Percentiles rank a stretch among this genome's conserved stretches.
phyloP scores from a whole-genome alignment of 345 rosid genomes.

The Psidium friedrichsthalianum region DNA sequence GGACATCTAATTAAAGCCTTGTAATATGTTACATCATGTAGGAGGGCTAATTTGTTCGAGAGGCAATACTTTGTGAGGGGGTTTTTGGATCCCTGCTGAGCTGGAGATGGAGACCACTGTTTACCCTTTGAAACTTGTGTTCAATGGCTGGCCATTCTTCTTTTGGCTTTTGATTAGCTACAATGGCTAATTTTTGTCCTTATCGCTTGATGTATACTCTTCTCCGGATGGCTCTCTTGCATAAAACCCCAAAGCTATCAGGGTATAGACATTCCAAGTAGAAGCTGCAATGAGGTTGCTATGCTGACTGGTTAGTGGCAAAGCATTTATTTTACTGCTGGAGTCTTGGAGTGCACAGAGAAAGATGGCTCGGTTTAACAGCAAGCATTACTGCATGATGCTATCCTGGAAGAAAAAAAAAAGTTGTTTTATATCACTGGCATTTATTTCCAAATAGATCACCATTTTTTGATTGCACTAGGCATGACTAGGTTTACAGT shows the following conservation, averaged over 20 bases:
- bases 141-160: background rate
- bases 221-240: background rate
- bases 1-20: background rate
- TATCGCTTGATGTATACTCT: background rate
- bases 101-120: background rate
- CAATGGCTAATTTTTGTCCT: background rate
- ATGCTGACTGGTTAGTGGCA: background rate
- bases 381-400: background rate
- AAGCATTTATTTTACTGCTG: background rate
- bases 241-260: background rate
- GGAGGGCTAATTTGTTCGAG: background rate
- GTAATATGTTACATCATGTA: constrained; percentile 12
- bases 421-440: background rate
- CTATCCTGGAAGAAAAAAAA: background rate
- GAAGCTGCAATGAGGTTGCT: background rate
- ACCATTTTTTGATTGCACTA: background rate
- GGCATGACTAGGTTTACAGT: background rate
- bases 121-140: background rate
- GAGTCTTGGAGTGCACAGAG: background rate
- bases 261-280: background rate
- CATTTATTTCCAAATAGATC: background rate
- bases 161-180: background rate
- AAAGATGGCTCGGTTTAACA: background rate
- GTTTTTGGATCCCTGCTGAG: background rate
- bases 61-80: background rate